Evolutionary conservation across 1,139 yeast genomes (phyloP).

Genomic region (Suhomyces terraborum): DNA sequence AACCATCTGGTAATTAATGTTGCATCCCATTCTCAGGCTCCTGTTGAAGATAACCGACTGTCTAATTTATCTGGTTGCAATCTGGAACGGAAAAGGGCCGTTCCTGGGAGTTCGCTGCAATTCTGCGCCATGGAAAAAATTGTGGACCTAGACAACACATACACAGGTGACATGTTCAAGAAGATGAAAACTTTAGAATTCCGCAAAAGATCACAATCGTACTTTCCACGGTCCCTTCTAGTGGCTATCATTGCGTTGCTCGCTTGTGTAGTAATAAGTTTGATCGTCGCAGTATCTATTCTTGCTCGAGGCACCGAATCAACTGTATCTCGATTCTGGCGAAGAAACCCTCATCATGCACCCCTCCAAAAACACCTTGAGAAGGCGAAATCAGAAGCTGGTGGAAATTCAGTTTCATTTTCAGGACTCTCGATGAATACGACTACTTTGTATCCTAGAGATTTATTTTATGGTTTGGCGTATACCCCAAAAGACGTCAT

Average conservation of each 20-base stretch:
- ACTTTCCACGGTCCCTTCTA: neutral
- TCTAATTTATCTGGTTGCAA: too few species aligned
- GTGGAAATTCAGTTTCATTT: neutral
- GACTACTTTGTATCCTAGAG: too few species aligned
- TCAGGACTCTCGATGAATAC: neutral
- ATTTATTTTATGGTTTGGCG: constrained; percentile 55
- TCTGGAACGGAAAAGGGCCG: too few species aligned
- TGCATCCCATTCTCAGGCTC: too few species aligned
- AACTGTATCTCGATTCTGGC: neutral
- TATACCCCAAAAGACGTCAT: constrained; percentile 58
- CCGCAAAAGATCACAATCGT: neutral
- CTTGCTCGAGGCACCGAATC: neutral
- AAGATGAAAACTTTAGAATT: neutral
- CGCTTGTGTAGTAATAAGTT: neutral
- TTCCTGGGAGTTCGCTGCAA: neutral
- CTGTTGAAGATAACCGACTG: too few species aligned
- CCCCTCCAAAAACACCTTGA: neutral
- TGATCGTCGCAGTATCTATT: neutral
- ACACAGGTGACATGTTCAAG: neutral
- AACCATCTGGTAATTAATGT: too few species aligned
- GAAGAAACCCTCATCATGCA: neutral
- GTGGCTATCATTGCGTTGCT: neutral
- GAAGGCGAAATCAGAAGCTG: neutral
- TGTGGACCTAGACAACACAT: too few species aligned
- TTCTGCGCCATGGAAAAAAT: neutral